phyloP scores from a whole-genome alignment of 768 basidiomycete species.

The Russula foetens region DNA sequence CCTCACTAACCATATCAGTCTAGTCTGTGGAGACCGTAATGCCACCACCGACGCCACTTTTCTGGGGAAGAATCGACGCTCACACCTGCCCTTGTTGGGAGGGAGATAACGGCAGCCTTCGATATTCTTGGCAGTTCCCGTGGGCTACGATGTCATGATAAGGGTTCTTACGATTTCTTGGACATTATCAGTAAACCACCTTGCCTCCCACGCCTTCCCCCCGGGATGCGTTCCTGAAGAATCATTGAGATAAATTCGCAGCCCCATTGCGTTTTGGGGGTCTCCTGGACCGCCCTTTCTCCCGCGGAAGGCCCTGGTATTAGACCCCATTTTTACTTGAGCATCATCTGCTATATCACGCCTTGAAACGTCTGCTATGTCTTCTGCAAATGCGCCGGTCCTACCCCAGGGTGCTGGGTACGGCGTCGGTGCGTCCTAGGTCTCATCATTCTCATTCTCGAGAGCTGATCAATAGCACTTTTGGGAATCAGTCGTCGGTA shows the following conservation, averaged over 20 bases:
- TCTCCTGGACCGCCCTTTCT: background rate
- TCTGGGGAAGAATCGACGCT: background rate
- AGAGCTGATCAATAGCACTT: constrained; percentile 1
- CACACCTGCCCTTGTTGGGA: background rate
- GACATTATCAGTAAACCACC: background rate
- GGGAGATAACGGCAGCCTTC: background rate
- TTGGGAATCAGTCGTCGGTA: constrained; percentile 42
- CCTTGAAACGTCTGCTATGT: constrained; percentile 5
- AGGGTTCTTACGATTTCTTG: background rate
- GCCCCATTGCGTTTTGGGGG: background rate
- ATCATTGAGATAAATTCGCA: background rate
- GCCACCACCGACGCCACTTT: background rate
- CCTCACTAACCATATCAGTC: background rate
- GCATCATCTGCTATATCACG: background rate
- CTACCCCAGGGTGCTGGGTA: constrained; percentile 81
- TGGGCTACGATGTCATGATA: background rate
- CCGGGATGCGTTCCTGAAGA: background rate
- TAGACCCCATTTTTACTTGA: background rate
- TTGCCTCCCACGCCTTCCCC: background rate
- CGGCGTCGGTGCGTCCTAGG: constrained; percentile 50
- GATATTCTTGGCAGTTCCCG: background rate
- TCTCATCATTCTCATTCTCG: background rate
- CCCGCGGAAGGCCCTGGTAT: background rate
- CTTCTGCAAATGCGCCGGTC: constrained; percentile 29
- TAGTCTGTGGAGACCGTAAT: no score